Evolutionary conservation across 768 basidiomycete species (phyloP), one percentile per base, ranked within the genome.

Genomic region (Kwoniella sp.): DNA sequence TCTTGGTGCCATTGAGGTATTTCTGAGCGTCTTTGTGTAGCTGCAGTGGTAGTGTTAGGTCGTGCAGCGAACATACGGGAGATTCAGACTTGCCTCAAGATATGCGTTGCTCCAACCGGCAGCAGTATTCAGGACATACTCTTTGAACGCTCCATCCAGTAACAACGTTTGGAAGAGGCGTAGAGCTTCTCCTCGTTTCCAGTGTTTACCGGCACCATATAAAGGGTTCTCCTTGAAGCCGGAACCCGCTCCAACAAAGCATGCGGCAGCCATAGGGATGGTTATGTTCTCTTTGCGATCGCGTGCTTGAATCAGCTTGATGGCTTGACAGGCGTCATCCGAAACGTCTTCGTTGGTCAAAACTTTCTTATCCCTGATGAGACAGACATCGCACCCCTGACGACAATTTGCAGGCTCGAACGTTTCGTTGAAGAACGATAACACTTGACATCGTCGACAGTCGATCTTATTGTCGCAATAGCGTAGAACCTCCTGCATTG

Each of bases 371-470:
- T 77, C 76, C 14, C 67, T 53, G 44, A 80, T 77, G 36, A 80
- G 74, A 69, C 95, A 99, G 57, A 88, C 91, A 71, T 98, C 88
- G 72, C 95, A 99, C 3, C 80, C 78, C 33, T 78, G 76, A 31
- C 80, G 73, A 67, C 95, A 99, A 14, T 82, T 60, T 22, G 69
- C 75, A 27, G 79, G 76, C 54, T 85, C 80, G 73, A 96, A 96
- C 8, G 77, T 76, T 70, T 99, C 88, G 56, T 82, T 83, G 62
- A 95, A 98, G 73, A 88, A 88, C n/a, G 80, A 79, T 15, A 99
- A 81, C n/a, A 96, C 77, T 61, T 89, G 87, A 5, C 81, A 79
- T 2, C 95, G 85, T 12, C 95, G 84, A 65, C 95, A 99, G 60
- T 87, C 86, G 23, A 84, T 81, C 43, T 82, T 79, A 73, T 95